Evolutionary conservation across 352 stramenopile genomes (phyloP), one percentile per base, ranked within the genome.

Genomic region (Globisporangium recalcitrans): DNA sequence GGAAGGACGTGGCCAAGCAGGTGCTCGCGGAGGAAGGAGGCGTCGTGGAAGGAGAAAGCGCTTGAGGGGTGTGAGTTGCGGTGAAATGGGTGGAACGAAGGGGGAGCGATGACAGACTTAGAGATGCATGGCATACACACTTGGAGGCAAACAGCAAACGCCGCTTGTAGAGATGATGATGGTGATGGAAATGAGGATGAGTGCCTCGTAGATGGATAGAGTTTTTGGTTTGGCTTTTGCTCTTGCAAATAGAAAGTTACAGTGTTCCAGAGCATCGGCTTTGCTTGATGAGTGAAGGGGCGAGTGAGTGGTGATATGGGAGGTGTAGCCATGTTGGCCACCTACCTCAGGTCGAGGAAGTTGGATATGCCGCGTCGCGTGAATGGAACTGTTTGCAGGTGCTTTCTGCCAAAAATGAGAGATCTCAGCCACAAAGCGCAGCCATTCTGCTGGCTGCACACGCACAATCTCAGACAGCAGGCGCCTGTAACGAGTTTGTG

Each of bases 1-100:
- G 87, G 87, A 77, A 85, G 47, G 68, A 66, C 3, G 58, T 93
- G 7, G 85, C 84, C 21, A 71, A 82, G 65, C 78, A 84, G 29
- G 77, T 88, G 31, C 67, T 95, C 16, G 62, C 62, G 13, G 82
- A 90, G 36, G 74, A 83, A 38, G 70, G 42, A 0, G 46, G 14
- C 6, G 36, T 14, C 36, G 36, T 42, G 36, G 36, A 42, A 19
- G 14, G 19, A 58, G 24, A 3, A 4, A 34, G 24, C 6, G 48
- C 13, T 1, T 52, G 46, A n/a, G 24, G 22, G 16, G 14, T 38
- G 48, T 4, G 13, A 38, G 21, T 6, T 36, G 26, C n/a, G n/a
- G n/a, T n/a, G n/a, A n/a, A n/a, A n/a, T n/a, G n/a, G n/a, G n/a
- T n/a, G n/a, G n/a, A n/a, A n/a, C n/a, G n/a, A n/a, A n/a, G n/a